These are phyloP conservation scores for Cercospora sp. DNA, from an alignment of 2,329 filamentous ascomycete species.

Conservation along the genomic window DNA sequence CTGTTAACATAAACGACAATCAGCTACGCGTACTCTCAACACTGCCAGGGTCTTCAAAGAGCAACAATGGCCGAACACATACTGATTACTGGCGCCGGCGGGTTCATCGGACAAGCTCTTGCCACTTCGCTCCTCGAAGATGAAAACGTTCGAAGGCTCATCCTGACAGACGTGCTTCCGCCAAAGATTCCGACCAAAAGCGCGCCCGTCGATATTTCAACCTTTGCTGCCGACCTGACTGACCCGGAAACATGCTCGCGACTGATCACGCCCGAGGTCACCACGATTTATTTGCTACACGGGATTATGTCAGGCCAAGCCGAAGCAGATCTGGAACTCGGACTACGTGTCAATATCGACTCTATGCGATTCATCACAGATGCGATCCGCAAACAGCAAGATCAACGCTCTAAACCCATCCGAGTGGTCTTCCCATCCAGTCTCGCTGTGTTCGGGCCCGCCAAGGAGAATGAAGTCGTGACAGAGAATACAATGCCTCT, in stretches of 20 bases:
- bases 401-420: conserved; percentile 22
- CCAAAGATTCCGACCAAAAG: background rate
- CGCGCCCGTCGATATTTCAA: background rate
- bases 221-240: background rate
- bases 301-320: background rate
- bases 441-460: conserved; percentile 47
- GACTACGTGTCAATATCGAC: conserved; percentile 47
- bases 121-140: conserved; percentile 42
- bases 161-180: background rate
- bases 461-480: conserved; percentile 42
- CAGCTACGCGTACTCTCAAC: background rate
- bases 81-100: conserved; percentile 49
- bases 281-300: background rate
- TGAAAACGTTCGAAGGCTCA: conserved; percentile 34
- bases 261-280: background rate
- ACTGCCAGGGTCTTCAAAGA: background rate
- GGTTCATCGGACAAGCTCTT: conserved; percentile 49
- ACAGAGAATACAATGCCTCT: conserved; percentile 45
- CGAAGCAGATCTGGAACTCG: conserved; percentile 49
- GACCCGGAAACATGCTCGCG: background rate
- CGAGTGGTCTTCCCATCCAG: conserved; percentile 49
- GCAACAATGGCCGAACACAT: conserved; percentile 16
- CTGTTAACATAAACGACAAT: background rate
- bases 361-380: conserved; percentile 47
- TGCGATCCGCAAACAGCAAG: conserved; percentile 36